Evolutionary conservation across 768 basidiomycete species (phyloP), one percentile per base, ranked within the genome.

Genomic region (Collybiopsis confluens): DNA sequence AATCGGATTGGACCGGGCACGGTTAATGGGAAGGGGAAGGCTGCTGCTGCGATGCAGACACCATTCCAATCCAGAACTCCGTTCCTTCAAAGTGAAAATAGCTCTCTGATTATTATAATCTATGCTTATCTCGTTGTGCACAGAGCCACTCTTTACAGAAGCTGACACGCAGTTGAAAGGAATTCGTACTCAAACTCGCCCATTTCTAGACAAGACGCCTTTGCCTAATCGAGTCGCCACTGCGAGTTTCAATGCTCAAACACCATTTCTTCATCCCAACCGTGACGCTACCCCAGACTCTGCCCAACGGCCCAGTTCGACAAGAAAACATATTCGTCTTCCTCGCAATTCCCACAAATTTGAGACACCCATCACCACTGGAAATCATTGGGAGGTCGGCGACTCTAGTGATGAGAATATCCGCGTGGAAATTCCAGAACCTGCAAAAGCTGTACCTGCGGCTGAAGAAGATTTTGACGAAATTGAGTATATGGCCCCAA

Each of bases 131-230:
- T 28, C 1, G n/a, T 38, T 24, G 38, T 40, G 9, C 33, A 9
- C 20, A 33, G 52, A 40, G 6, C 44, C 24, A 20, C 26, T 28
- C 15, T 28, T 47, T 35, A 3, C 20, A 26, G 35, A 47, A 48
- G 16, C 26, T 4, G 43, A 47, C 8, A 38, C n/a, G 10, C 45
- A 54, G 37, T 9, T 40, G 23, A 54, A 54, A 48, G 54, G 54
- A 8, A 16, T 46, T 36, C 44, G 23, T 8, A 11, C 66, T 13
- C 61, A 52, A 30, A 61, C 66, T 5, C 78, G 81, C 11, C 84
- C 86, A 1, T 72, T 91, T 7, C 75, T 74, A 23, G 88, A 91
- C 70, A 90, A 87, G 68, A 91, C 88, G 1, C 88, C 88, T 1
- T 84, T 85, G 59, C 81, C 82, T 2, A 90, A 90, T 63, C 83